phyloP scores from a whole-genome alignment of 179 eudicot genomes.

The Monotropa hypopitys region DNA sequence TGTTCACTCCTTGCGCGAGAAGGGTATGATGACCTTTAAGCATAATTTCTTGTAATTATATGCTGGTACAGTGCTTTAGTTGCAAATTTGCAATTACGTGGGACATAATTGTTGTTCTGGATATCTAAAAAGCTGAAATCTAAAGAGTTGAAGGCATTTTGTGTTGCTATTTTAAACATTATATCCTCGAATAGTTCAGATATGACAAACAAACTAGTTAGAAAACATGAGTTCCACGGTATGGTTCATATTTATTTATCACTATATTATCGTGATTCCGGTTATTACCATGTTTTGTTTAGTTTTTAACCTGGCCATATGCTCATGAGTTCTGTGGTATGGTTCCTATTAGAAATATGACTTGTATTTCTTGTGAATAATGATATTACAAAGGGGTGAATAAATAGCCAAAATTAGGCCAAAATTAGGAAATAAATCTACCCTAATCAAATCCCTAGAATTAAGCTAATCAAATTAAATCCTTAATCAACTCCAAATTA shows the following conservation, averaged over 20 bases:
- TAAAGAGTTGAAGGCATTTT: background rate
- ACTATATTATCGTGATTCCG: background rate
- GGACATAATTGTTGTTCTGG: background rate
- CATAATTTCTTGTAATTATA: background rate
- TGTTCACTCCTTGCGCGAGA: slow-evolving; percentile 91
- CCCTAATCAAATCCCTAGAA: too few species aligned
- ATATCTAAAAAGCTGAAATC: too few species aligned
- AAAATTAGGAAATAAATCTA: too few species aligned
- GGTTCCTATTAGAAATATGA: too few species aligned
- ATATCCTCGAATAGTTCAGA: too few species aligned
- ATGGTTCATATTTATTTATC: background rate
- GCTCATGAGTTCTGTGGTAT: background rate
- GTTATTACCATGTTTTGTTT: background rate
- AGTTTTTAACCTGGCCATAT: background rate
- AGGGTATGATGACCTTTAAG: slow-evolving; percentile 37
- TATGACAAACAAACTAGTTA: background rate
- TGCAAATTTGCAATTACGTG: too few species aligned
- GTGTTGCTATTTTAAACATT: background rate
- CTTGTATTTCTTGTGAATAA: too few species aligned
- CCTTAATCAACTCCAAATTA: too few species aligned
- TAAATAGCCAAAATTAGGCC: too few species aligned
- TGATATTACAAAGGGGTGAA: too few species aligned
- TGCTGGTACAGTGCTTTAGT: background rate
- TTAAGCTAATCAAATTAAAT: too few species aligned
- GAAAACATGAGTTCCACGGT: background rate